phyloP scores from a whole-genome alignment of 2,329 filamentous ascomycete genomes.

The Metarhizium rileyi region DNA sequence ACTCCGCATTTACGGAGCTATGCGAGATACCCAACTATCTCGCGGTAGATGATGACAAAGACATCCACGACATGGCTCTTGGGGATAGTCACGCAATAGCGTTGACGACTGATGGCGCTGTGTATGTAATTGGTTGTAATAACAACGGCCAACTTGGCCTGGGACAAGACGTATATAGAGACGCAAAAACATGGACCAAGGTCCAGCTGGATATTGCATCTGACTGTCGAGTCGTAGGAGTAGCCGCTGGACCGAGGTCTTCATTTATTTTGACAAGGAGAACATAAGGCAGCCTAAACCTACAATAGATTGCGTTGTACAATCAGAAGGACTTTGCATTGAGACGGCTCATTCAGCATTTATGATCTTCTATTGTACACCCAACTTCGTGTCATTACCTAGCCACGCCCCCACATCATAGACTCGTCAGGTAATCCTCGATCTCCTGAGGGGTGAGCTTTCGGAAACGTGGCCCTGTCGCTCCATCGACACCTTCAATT shows the following conservation, averaged over 20 bases:
- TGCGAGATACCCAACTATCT: slow-evolving; percentile 30
- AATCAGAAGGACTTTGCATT: not conserved
- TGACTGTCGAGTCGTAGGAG: slow-evolving; percentile 25
- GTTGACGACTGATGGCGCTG: slow-evolving; percentile 35
- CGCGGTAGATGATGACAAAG: slow-evolving; percentile 34
- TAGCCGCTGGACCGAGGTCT: slow-evolving; percentile 38
- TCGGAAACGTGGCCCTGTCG: slow-evolving; percentile 77
- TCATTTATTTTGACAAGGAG: slow-evolving; percentile 36
- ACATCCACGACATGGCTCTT: slow-evolving; percentile 47
- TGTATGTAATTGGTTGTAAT: slow-evolving; percentile 50
- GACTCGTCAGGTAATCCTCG: slow-evolving; percentile 97
- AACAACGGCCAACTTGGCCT: slow-evolving; percentile 50
- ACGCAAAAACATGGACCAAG: slow-evolving; percentile 26
- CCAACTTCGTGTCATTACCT: slow-evolving; percentile 18
- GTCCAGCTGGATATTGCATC: slow-evolving; percentile 18
- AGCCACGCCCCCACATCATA: slow-evolving; percentile 46
- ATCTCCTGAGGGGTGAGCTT: slow-evolving; percentile 97
- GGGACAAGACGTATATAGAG: slow-evolving; percentile 7
- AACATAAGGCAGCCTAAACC: not conserved
- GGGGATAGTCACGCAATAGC: slow-evolving; percentile 51
- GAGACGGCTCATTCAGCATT: slow-evolving; percentile 20
- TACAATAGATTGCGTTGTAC: not conserved
- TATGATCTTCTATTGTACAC: slow-evolving; percentile 41
- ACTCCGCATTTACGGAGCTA: slow-evolving; percentile 19
- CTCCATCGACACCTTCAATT: slow-evolving; percentile 79